A percentile compares a stretch with the other conserved stretches of the same genome.
Evolutionary conservation across 2,329 filamentous ascomycete genomes (phyloP).

Genomic region (Cucurbitaria berberidis): DNA sequence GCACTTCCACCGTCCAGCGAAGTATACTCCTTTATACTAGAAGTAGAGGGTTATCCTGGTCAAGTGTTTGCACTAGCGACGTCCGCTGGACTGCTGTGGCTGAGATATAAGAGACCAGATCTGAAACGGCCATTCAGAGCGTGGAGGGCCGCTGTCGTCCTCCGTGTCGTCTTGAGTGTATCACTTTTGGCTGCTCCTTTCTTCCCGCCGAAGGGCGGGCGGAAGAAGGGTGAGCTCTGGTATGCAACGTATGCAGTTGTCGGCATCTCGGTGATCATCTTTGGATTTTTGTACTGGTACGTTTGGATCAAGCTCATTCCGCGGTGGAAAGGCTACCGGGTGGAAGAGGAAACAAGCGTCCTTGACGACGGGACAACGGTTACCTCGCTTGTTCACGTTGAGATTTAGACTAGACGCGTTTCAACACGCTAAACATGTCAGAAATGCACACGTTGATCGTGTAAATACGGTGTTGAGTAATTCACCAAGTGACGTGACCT

Average conservation of each 20-base stretch:
- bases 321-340: conserved; percentile 61
- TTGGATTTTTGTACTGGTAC: conserved; percentile 71
- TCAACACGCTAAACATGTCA: neutral
- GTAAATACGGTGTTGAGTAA: conserved; percentile 1
- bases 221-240: conserved; percentile 47
- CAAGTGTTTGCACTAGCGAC: conserved; percentile 66
- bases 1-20: conserved; percentile 67
- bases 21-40: conserved; percentile 75
- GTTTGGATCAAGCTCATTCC: conserved; percentile 69
- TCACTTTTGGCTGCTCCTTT: conserved; percentile 67
- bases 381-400: conserved; percentile 59
- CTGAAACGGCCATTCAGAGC: conserved; percentile 69
- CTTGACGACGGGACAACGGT: conserved; percentile 71
- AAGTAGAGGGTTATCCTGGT: conserved; percentile 72
- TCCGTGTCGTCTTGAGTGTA: conserved; percentile 62
- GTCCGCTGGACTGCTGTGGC: conserved; percentile 64
- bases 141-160: conserved; percentile 65
- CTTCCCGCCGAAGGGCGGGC: conserved; percentile 58
- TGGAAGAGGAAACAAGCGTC: conserved; percentile 67
- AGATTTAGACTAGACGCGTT: conserved; percentile 9
- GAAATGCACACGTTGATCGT: neutral
- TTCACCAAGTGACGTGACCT: neutral
- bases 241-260: conserved; percentile 62
- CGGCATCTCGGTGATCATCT: conserved; percentile 58
- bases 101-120: conserved; percentile 66